Base-by-base conservation (phyloP, 495 filamentous ascomycete species). In the Penicillium malachiteum region DNA sequence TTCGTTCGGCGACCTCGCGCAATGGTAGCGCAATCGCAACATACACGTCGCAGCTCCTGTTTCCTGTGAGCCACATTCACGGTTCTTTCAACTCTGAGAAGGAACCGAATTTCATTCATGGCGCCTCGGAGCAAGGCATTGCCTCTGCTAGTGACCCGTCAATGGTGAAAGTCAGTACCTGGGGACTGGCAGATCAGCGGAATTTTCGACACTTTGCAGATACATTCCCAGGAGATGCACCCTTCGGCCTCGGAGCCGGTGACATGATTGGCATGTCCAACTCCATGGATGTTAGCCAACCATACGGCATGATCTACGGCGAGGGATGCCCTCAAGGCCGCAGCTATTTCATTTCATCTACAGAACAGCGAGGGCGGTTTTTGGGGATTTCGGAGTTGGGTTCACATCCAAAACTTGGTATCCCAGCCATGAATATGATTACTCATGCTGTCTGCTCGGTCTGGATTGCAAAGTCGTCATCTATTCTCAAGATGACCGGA, bases 381-480 rank as follows among this genome's bases (percentile, higher is more conserved):
- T 69, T 96, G 35, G 79, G 74, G 26, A 71, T 77, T 44, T 83
- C 79, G 53, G 70, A 75, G 11, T 60, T 80, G 50, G 60, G 74
- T 62, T 77, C 80, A 18, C 65, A 73, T 11, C 69, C 79, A 50
- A 39, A 76, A 63, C 73, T 83, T 21, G 91, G 91, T 44, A 89
- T 96, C 17, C 92, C 92, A 9, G 81, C 83, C 34, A 73, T 92
- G 48, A 81, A 86, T 9, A 74, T 67, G 47, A 72, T 77, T 34
- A 71, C 68, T 1, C 85, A 90, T 35, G 81, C 85, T 7, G 74
- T 92, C 40, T 89, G 86, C 62, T 81, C 84, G 16, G 84, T 96
- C 6, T 98, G 95, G 95, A 91, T 97, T 63, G 90, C 93, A 1
- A 97, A 97, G 64, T 87, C 88, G 1, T 65, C 81, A 3, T 74